phyloP scores from a whole-genome alignment of 345 rosid species.

The Aegle marmelos region DNA sequence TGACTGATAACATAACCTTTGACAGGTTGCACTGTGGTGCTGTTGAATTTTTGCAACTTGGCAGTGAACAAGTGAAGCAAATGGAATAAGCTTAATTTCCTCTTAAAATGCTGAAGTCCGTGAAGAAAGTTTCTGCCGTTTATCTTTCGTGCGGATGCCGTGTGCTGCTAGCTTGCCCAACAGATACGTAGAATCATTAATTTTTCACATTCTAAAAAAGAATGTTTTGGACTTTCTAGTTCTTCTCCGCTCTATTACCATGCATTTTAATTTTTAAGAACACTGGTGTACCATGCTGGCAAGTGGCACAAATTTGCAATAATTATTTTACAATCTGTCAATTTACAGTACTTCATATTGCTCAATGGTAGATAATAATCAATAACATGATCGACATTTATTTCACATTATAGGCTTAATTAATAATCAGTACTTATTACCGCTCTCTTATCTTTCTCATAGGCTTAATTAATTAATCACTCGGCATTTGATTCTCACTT shows the following conservation, averaged over 20 bases:
- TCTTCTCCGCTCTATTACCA: no score
- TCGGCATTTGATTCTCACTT: conserved; percentile 61
- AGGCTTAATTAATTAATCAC: conserved; percentile 7
- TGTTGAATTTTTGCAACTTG: neutral
- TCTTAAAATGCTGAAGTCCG: neutral
- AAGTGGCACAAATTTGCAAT: neutral
- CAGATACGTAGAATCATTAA: no score
- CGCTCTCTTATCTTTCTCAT: neutral
- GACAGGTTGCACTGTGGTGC: neutral
- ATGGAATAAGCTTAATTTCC: neutral
- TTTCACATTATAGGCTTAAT: neutral
- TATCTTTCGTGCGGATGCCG: neutral
- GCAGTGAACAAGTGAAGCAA: neutral
- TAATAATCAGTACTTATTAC: neutral
- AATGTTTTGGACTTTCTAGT: no score
- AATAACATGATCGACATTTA: neutral
- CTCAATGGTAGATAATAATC: neutral
- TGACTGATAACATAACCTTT: neutral
- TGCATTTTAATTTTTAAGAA: neutral
- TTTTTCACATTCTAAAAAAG: no score
- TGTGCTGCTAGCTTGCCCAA: neutral
- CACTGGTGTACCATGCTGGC: neutral
- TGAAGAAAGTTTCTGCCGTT: neutral
- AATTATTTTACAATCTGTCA: neutral
- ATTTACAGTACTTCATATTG: neutral